Conservation (phyloP, 2,329 filamentous ascomycete species). For the Colletotrichum nymphaeae region DNA sequence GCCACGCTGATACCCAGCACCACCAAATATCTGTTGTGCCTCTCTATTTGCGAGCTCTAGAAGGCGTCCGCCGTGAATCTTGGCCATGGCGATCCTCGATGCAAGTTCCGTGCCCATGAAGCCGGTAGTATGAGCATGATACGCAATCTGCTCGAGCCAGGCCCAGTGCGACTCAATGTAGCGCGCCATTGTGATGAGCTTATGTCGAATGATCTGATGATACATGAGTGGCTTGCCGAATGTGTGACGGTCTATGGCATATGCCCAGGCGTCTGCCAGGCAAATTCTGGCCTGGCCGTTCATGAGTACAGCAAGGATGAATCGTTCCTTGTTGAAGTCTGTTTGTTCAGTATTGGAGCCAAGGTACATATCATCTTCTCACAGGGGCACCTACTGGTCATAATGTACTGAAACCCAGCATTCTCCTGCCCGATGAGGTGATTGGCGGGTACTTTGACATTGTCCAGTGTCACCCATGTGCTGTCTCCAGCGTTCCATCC, state of each 20-base stretch:
- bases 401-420: slow-evolving; percentile 66
- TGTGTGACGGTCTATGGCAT: slow-evolving; percentile 64
- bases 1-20: slow-evolving; percentile 60
- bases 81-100: slow-evolving; percentile 47
- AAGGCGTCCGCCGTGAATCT: slow-evolving; percentile 60
- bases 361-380: neutral
- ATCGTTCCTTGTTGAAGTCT: slow-evolving; percentile 70
- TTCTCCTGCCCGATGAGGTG: slow-evolving; percentile 67
- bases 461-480: slow-evolving; percentile 67
- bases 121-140: slow-evolving; percentile 54
- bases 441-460: slow-evolving; percentile 64
- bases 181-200: slow-evolving; percentile 67
- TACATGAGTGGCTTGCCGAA: slow-evolving; percentile 69
- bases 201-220: slow-evolving; percentile 69
- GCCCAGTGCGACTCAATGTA: slow-evolving; percentile 70
- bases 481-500: slow-evolving; percentile 73
- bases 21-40: slow-evolving; percentile 65
- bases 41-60: slow-evolving; percentile 62
- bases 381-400: slow-evolving; percentile 47
- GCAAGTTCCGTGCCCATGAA: slow-evolving; percentile 43
- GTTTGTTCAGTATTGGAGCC: neutral
- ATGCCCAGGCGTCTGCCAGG: slow-evolving; percentile 61
- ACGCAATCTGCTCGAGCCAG: slow-evolving; percentile 70
- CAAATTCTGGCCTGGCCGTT: slow-evolving; percentile 69
- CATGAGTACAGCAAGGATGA: slow-evolving; percentile 65